Evolutionary conservation across 192 early-diverging fungal genomes (phyloP).

Genomic region (Umbelopsis sp.): DNA sequence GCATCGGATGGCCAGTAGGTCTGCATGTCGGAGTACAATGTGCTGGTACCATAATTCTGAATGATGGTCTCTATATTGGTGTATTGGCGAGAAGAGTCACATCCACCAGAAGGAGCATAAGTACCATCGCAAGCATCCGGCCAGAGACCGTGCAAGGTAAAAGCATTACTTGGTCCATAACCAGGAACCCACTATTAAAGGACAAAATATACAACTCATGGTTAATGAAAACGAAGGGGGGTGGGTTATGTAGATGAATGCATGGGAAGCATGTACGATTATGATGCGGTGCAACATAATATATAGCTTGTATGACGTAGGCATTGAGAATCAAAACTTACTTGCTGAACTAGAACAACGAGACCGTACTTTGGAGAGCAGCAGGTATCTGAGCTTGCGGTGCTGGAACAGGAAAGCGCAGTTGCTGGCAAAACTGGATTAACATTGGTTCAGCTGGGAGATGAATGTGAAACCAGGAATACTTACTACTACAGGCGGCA

Average conservation of each 20-base stretch:
- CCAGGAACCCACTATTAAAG: slow-evolving; percentile 57
- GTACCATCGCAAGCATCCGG: slow-evolving; percentile 60
- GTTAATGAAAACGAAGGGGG: too few relatives aligned
- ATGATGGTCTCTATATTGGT: slow-evolving; percentile 55
- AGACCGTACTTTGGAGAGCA: slow-evolving; percentile 57
- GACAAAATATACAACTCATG: neutral
- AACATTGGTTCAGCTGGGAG: neutral
- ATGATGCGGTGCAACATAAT: neutral
- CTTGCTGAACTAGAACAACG: slow-evolving; percentile 51
- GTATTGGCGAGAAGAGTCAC: slow-evolving; percentile 60
- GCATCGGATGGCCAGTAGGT: slow-evolving; percentile 68
- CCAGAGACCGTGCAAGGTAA: slow-evolving; percentile 82
- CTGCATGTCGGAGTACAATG: slow-evolving; percentile 51
- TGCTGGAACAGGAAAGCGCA: slow-evolving; percentile 38
- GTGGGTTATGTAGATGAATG: too few relatives aligned
- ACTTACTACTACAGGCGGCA: slow-evolving; percentile 11
- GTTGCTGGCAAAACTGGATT: slow-evolving; percentile 6
- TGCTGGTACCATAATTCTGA: slow-evolving; percentile 37
- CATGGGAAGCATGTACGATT: too few relatives aligned
- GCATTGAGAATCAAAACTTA: neutral
- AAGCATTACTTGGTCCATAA: slow-evolving; percentile 58
- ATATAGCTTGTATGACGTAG: neutral
- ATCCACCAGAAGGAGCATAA: slow-evolving; percentile 45
- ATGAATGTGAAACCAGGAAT: neutral
- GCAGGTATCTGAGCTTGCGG: slow-evolving; percentile 37